These are phyloP conservation scores for Acanthamoeba castellanii DNA, from an alignment of 208 protist species.

Conservation along the genomic window DNA sequence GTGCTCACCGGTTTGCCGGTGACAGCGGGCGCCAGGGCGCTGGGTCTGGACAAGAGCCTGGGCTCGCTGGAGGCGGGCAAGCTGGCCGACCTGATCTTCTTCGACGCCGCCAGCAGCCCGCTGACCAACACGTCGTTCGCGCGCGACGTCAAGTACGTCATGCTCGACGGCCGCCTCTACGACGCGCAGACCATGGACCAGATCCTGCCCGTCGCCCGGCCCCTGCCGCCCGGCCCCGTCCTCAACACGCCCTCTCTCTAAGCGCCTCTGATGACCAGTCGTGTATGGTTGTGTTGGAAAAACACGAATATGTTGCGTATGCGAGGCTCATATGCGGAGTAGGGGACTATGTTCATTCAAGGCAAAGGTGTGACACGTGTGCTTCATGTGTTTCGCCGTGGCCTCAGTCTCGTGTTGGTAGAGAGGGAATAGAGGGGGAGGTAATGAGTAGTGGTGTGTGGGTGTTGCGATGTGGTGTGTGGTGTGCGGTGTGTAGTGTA, in stretches of 20 bases:
- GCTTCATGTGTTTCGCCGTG: no score
- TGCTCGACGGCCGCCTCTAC: neutral
- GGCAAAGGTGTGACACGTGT: no score
- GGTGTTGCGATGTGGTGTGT: no score
- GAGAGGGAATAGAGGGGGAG: no score
- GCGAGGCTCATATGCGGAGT: no score
- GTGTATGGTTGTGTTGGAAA: no score
- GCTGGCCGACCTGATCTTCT: conserved; percentile 51
- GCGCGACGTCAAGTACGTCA: conserved; percentile 28
- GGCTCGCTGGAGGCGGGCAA: conserved; percentile 49
- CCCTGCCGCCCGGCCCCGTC: neutral
- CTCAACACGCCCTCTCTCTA: conserved; percentile 31
- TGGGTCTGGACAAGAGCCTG: neutral
- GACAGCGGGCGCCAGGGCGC: neutral
- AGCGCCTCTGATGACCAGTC: neutral
- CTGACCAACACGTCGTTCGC: neutral
- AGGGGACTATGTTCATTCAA: no score
- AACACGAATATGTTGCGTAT: no score
- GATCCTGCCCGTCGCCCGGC: neutral
- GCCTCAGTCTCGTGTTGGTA: no score
- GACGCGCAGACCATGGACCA: conserved; percentile 8
- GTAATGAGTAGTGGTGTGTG: no score
- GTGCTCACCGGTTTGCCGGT: neutral
- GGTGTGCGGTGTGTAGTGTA: no score
- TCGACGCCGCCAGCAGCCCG: neutral